phyloP scores from a whole-genome alignment of 2,329 filamentous ascomycete species.

The Phoma herbarum region DNA sequence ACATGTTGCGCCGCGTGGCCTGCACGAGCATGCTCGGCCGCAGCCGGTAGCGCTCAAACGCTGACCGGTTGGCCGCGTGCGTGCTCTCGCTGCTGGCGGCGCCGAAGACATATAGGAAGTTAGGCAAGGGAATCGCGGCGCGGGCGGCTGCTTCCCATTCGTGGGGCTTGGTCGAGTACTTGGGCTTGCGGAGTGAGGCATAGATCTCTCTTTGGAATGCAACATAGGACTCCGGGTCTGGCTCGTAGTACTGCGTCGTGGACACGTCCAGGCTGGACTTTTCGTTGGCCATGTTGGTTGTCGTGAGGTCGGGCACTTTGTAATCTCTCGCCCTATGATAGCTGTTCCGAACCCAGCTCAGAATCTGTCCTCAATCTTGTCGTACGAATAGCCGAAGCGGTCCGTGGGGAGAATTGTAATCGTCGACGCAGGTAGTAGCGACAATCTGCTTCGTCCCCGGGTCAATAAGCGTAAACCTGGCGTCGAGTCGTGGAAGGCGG shows the following conservation, averaged over 20 bases:
- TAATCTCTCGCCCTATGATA: not conserved
- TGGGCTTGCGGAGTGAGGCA: constrained; percentile 46
- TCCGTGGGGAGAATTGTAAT: no score
- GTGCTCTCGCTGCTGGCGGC: constrained; percentile 51
- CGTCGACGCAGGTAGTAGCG: not conserved
- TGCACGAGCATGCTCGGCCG: constrained; percentile 54
- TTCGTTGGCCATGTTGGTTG: constrained; percentile 19
- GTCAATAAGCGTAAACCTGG: not conserved
- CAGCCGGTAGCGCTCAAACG: constrained; percentile 52
- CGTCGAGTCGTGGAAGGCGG: constrained; percentile 7
- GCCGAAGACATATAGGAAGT: constrained; percentile 53
- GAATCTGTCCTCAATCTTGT: not conserved
- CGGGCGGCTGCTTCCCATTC: constrained; percentile 52
- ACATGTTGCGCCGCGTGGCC: constrained; percentile 46
- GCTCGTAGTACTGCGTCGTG: constrained; percentile 36
- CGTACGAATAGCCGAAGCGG: not conserved
- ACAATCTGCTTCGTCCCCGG: not conserved
- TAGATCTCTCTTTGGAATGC: constrained; percentile 52
- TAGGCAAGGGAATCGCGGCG: constrained; percentile 45
- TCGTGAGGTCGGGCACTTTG: not conserved
- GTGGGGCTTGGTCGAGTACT: constrained; percentile 52
- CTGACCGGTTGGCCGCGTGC: constrained; percentile 48
- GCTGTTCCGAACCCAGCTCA: not conserved
- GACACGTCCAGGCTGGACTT: constrained; percentile 5
- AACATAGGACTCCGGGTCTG: constrained; percentile 48